phyloP scores from a whole-genome alignment of 257 asterid species.

The Avicennia marina region DNA sequence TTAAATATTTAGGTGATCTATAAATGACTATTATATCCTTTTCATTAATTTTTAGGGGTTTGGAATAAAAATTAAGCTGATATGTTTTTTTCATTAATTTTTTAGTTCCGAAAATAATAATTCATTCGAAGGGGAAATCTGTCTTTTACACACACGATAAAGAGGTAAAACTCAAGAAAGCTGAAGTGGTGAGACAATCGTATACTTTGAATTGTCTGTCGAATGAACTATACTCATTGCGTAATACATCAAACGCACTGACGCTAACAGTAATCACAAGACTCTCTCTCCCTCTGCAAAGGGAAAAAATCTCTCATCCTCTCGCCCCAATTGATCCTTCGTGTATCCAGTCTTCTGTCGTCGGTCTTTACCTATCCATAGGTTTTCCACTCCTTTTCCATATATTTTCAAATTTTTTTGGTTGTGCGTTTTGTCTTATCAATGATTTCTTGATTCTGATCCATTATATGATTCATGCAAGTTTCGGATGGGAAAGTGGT shows the following conservation, averaged over 20 bases:
- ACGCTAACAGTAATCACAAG: not conserved
- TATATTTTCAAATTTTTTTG: not conserved
- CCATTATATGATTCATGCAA: not conserved
- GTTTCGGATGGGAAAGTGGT: not conserved
- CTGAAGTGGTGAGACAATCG: too few species aligned
- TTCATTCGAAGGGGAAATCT: not conserved
- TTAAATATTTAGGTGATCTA: too few species aligned
- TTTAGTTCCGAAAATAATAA: too few species aligned
- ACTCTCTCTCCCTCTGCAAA: not conserved
- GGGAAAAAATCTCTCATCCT: not conserved
- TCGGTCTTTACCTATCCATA: conserved; percentile 17
- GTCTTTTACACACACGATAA: not conserved
- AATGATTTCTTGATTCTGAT: not conserved
- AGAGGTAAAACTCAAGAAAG: too few species aligned
- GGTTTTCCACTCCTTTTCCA: conserved; percentile 6
- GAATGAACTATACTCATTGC: not conserved
- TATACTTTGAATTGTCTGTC: not conserved
- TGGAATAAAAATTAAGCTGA: too few species aligned
- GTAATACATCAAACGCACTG: not conserved
- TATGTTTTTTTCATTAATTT: too few species aligned
- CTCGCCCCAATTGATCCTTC: conserved; percentile 20
- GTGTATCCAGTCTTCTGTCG: conserved; percentile 11
- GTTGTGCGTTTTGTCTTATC: not conserved
- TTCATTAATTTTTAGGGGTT: too few species aligned
- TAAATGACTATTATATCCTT: too few species aligned